A percentile compares a stretch with the other conserved stretches of the same genome.
Conservation (phyloP, 139 green algal genomes). For the Picochlorum costavermella region DNA sequence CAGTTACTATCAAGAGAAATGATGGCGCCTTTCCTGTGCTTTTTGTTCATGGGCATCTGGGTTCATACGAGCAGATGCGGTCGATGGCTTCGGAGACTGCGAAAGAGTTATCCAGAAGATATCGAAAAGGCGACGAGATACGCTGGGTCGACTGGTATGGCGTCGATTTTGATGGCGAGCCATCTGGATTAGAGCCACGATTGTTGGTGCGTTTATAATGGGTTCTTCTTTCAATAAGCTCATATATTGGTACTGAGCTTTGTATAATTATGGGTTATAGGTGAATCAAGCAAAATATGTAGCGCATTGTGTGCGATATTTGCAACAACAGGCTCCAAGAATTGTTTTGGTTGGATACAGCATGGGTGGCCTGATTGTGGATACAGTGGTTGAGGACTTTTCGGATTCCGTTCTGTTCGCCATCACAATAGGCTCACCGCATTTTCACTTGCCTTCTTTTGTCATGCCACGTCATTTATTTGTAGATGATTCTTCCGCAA, state of each 20-base stretch:
- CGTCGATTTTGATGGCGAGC: slow-evolving; percentile 9
- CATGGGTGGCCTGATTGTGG: slow-evolving; percentile 11
- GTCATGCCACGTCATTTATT: neutral
- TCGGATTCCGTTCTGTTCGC: neutral
- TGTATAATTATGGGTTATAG: neutral
- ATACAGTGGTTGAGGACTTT: neutral
- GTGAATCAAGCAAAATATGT: slow-evolving; percentile 6
- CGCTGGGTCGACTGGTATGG: neutral
- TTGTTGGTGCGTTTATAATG: neutral
- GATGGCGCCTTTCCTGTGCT: slow-evolving; percentile 13
- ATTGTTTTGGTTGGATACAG: slow-evolving; percentile 11
- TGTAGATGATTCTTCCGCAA: neutral
- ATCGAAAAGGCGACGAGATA: neutral
- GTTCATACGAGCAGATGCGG: slow-evolving; percentile 22
- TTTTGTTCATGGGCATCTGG: slow-evolving; percentile 33
- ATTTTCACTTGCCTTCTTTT: slow-evolving; percentile 7
- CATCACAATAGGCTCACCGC: slow-evolving; percentile 3
- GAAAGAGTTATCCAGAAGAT: slow-evolving; percentile 8
- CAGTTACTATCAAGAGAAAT: neutral
- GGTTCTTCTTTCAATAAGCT: neutral
- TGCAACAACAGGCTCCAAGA: neutral
- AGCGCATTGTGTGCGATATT: neutral
- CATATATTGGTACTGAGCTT: neutral
- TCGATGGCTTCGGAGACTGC: slow-evolving; percentile 18
- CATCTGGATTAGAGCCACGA: slow-evolving; percentile 9